phyloP scores from a whole-genome alignment of 768 basidiomycete genomes.

The Mycena polygramma region DNA sequence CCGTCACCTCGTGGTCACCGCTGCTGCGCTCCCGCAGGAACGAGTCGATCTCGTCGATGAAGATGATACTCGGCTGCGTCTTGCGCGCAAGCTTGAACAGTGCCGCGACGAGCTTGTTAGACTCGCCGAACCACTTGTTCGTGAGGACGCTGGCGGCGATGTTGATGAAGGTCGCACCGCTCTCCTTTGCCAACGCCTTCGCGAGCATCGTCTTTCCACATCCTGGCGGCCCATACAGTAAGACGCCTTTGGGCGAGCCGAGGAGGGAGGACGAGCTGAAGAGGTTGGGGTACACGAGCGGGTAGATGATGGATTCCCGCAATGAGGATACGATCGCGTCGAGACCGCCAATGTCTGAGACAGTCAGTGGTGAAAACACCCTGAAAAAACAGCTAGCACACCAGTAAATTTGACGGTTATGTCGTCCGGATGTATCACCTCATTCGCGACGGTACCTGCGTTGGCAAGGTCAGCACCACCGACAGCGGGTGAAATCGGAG shows the following conservation, averaged over 20 bases:
- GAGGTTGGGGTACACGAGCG: constrained; percentile 89
- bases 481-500: background rate
- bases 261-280: constrained; percentile 88
- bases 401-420: constrained; percentile 83
- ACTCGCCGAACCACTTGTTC: constrained; percentile 90
- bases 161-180: constrained; percentile 96
- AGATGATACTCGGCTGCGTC: constrained; percentile 95
- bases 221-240: constrained; percentile 96
- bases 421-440: constrained; percentile 94
- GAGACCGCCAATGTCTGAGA: constrained; percentile 90
- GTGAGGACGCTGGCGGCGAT: constrained; percentile 81
- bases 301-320: constrained; percentile 96
- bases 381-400: constrained; percentile 45
- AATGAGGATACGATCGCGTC: constrained; percentile 91
- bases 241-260: constrained; percentile 94
- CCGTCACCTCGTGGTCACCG: constrained; percentile 96
- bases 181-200: constrained; percentile 97
- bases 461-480: constrained; percentile 21
- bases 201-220: constrained; percentile 99
- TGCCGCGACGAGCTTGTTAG: constrained; percentile 95
- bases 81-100: constrained; percentile 95
- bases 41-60: constrained; percentile 98
- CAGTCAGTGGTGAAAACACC: background rate
- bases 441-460: constrained; percentile 87
- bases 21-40: constrained; percentile 90